Percentiles rank a stretch among this genome's conserved stretches.
Evolutionary conservation across 805 yeast genomes (phyloP).

Genomic region (Starmera amethionina): DNA sequence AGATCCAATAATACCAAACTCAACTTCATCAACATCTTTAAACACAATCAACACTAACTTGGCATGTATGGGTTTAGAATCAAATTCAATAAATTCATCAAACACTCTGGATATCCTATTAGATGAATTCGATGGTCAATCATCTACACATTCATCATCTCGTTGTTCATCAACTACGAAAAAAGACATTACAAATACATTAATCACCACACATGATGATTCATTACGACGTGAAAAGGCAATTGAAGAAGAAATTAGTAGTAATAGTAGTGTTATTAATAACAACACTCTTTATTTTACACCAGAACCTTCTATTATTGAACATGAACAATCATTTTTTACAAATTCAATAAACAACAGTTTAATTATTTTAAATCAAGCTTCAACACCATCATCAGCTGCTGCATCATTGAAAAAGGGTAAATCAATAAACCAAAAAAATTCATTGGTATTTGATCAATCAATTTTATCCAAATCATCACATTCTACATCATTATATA

Average conservation of each 20-base stretch:
- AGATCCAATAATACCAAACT: slow-evolving; percentile 2
- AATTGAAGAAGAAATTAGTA: too few relatives aligned
- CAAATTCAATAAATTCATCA: slow-evolving; percentile 15
- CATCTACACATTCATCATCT: neutral
- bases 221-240: slow-evolving; percentile 3
- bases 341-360: neutral
- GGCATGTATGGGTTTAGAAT: slow-evolving; percentile 24
- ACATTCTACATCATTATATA: slow-evolving; percentile 21
- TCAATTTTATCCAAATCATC: slow-evolving; percentile 8
- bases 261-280: too few relatives aligned
- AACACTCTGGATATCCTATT: too few relatives aligned
- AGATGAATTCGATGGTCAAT: slow-evolving; percentile 30
- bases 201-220: slow-evolving; percentile 10
- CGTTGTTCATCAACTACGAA: too few relatives aligned
- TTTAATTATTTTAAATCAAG: neutral
- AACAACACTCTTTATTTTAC: slow-evolving; percentile 8
- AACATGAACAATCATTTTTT: neutral
- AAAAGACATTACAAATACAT: too few relatives aligned
- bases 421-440: neutral
- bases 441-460: neutral
- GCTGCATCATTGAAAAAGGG: neutral
- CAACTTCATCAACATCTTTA: slow-evolving; percentile 14
- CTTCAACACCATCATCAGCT: neutral
- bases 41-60: slow-evolving; percentile 22
- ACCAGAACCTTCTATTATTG: slow-evolving; percentile 5